Evolutionary conservation across 768 basidiomycete genomes (phyloP), one percentile per base, ranked within the genome.

Genomic region (Infundibulicybe gibba): DNA sequence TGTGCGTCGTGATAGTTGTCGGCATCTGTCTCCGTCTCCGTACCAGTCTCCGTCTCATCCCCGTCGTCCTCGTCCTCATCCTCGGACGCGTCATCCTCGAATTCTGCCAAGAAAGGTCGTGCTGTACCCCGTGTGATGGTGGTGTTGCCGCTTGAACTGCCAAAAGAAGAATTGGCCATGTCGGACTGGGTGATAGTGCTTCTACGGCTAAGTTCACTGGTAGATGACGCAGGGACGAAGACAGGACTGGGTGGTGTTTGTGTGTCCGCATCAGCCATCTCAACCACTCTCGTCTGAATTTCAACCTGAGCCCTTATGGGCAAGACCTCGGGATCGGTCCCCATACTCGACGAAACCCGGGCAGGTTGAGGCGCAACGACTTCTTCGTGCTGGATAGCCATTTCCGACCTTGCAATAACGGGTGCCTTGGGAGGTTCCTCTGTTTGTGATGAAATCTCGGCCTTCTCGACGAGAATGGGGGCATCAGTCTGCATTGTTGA

Each of bases 1-100:
- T 83, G 70, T 2, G 92, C 94, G 61, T 94, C 92, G 1, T 84
- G 73, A 55, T 88, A 92, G 49, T 90, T 81, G 14, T 83, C 87
- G 31, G 60, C 63, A 37, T 85, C 83, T 2, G 80, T 81, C 50
- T 88, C 87, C 0, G 81, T 81, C 49, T 85, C 86, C 0, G 79
- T 78, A 42, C 82, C 86, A 1, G 76, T 75, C 37, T 83, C 87
- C 0, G 83, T 85, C 66, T 84, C 83, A 10, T 79, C 81, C 44
- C 72, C 75, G 15, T 75, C 74, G 38, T 68, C 70, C 2, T 67
- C 59, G 21, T 53, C 51, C 4, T 64, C 65, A 33, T 52, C 39
- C 10, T 52, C 60, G n/a, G 53, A 57, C 13, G 58, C 49, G 13
- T 58, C 52, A 11, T 48, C 50, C 32, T 41, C 52, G 17, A 48